Conservation (phyloP, 2,329 filamentous ascomycete genomes). For the Keithomyces neogunnii region DNA sequence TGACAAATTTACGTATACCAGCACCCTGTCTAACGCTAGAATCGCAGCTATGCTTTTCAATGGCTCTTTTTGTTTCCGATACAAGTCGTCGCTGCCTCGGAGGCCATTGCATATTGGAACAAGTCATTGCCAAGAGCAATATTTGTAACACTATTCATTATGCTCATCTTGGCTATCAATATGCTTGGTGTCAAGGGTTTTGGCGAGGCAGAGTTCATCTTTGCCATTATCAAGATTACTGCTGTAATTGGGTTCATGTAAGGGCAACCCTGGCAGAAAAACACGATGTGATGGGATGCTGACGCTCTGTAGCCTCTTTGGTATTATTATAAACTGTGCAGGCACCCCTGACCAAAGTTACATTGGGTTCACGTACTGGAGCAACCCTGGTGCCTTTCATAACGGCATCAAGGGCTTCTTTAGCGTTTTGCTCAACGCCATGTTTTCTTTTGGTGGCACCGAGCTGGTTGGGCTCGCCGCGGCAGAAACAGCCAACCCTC, state of each 20-base stretch:
- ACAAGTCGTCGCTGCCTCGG: constrained; percentile 78
- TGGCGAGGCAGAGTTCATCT: constrained; percentile 82
- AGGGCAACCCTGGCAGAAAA: constrained; percentile 22
- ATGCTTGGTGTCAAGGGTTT: constrained; percentile 82
- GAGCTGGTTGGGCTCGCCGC: constrained; percentile 17
- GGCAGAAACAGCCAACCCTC: constrained; percentile 15
- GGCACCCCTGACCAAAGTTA: constrained; percentile 12
- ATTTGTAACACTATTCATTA: constrained; percentile 76
- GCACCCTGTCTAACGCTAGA: constrained; percentile 2
- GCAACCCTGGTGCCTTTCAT: constrained; percentile 13
- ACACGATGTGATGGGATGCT: background rate
- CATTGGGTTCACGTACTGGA: constrained; percentile 14
- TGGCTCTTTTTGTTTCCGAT: constrained; percentile 79
- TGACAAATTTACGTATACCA: background rate
- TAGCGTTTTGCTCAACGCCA: constrained; percentile 12
- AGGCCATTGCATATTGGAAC: constrained; percentile 79
- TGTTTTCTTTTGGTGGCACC: constrained; percentile 14
- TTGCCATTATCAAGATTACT: constrained; percentile 76
- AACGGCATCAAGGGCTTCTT: constrained; percentile 17
- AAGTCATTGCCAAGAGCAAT: constrained; percentile 55
- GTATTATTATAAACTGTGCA: constrained; percentile 14
- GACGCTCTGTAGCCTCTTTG: constrained; percentile 7
- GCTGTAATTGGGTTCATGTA: constrained; percentile 85
- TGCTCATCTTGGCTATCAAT: constrained; percentile 72
- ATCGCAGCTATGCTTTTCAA: constrained; percentile 66